Evolutionary conservation across 2,329 filamentous ascomycete genomes (phyloP), one percentile per base, ranked within the genome.

Genomic region (Neopestalotiopsis sp.): DNA sequence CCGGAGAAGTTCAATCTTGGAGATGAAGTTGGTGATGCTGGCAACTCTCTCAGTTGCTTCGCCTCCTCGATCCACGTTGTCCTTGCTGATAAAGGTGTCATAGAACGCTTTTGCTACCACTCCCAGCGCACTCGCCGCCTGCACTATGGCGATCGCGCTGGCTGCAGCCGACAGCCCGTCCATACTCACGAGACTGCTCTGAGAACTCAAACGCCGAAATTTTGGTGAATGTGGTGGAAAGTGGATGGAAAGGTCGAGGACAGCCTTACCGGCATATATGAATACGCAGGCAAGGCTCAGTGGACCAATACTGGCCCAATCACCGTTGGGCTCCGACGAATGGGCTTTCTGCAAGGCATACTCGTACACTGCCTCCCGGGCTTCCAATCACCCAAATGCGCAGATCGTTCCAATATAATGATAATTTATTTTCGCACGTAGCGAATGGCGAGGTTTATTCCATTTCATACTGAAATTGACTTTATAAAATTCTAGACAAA

Each of bases 31-130:
- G 2, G 1, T 20, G 6, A 67, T 17, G 4, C 45, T 67, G 0
- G n/a, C 28, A 12, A 57, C 58, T 10, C 38, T 32, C 1, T 1
- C 0, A 0, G 58, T 14, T 2, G 66, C 17, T 12, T 67, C 57
- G 7, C 38, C 24, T 38, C 17, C 66, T 0, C 58, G 58, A n/a
- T 62, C 34, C 2, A 49, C 13, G 34, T 61, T 9, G 6, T 63
- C 66, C 7, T 63, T 57, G 13, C 59, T 63, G 58, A 67, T 49
- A 10, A 67, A 67, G 6, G 30, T 63, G 20, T 67, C 66, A 40
- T 57, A 58, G 30, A 67, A 67, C 5, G 66, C 57, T 40, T 28
- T 57, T 34, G 38, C 66, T 24, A 63, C 66, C 17, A 10, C 5
- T 2, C 17, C 14, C 3, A 61, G 9, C 58, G 1, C 1, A 13